phyloP scores from a whole-genome alignment of 2,329 filamentous ascomycete genomes.

The Trichoderma arundinaceum region DNA sequence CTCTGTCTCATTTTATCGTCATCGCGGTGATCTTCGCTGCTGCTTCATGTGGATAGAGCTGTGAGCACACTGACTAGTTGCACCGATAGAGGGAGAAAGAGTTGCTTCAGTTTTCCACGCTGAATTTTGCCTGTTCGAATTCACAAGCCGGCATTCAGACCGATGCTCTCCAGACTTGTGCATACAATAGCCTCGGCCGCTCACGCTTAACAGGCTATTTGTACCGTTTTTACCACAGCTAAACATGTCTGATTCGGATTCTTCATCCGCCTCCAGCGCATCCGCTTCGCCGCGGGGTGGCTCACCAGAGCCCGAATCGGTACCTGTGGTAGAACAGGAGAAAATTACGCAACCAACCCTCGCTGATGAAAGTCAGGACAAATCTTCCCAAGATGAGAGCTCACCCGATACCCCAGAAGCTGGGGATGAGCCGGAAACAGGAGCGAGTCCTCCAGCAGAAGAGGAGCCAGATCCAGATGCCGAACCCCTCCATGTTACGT shows the following conservation, averaged over 20 bases:
- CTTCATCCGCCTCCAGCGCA: slow-evolving; percentile 23
- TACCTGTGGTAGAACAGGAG: slow-evolving; percentile 3
- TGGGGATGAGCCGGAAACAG: not conserved
- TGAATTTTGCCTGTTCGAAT: not conserved
- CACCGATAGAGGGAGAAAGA: not conserved
- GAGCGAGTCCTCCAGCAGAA: not conserved
- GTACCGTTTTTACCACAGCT: not conserved
- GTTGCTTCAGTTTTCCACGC: not conserved
- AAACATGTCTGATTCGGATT: slow-evolving; percentile 30
- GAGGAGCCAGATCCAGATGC: slow-evolving; percentile 24
- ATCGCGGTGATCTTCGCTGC: not conserved
- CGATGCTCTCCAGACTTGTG: not conserved
- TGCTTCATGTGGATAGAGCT: not conserved
- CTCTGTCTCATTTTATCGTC: not conserved
- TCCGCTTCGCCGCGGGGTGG: slow-evolving; percentile 20
- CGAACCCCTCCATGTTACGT: slow-evolving; percentile 29
- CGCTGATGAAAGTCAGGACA: slow-evolving; percentile 1
- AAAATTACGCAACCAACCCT: not conserved
- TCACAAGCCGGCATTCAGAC: not conserved
- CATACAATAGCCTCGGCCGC: not conserved
- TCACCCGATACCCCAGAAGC: not conserved
- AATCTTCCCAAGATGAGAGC: not conserved
- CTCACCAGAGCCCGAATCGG: slow-evolving; percentile 15
- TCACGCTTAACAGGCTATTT: not conserved
- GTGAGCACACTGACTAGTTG: not conserved